phyloP scores from a whole-genome alignment of 2,329 filamentous ascomycete genomes.

The Clonostachys byssicola region DNA sequence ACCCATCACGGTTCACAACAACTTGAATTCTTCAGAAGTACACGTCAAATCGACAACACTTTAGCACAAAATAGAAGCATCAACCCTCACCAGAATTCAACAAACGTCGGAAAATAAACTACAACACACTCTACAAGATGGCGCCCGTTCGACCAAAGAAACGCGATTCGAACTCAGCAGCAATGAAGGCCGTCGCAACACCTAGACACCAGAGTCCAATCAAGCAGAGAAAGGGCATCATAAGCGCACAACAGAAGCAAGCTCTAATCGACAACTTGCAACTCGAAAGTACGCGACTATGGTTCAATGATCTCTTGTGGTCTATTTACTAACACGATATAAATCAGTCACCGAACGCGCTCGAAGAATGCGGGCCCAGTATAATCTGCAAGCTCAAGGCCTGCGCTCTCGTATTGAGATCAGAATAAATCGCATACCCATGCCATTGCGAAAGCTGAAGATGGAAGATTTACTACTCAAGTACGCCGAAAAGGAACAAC shows the following conservation, averaged over 20 bases:
- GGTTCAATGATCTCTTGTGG: too few species aligned
- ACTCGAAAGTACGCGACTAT: slow-evolving; percentile 66
- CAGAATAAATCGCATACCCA: slow-evolving; percentile 88
- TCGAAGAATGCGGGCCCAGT: slow-evolving; percentile 82
- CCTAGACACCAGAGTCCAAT: slow-evolving; percentile 52
- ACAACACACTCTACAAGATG: slow-evolving; percentile 23
- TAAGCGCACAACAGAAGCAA: slow-evolving; percentile 74
- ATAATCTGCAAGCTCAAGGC: slow-evolving; percentile 81
- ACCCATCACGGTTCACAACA: too few species aligned
- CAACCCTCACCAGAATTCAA: not conserved
- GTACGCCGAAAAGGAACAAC: slow-evolving; percentile 38
- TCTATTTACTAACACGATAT: slow-evolving; percentile 7
- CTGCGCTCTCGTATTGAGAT: slow-evolving; percentile 84
- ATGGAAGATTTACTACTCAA: slow-evolving; percentile 73
- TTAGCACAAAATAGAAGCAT: not conserved
- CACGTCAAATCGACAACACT: not conserved
- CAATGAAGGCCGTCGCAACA: slow-evolving; percentile 18
- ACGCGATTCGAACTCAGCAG: slow-evolving; percentile 11
- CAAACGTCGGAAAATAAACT: slow-evolving; percentile 3
- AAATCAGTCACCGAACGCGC: slow-evolving; percentile 76
- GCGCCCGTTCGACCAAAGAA: slow-evolving; percentile 36
- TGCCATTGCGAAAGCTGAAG: slow-evolving; percentile 69
- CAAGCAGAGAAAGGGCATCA: slow-evolving; percentile 55
- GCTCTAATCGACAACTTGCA: slow-evolving; percentile 85
- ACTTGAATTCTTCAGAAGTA: too few species aligned